Percentiles rank a stretch among this genome's conserved stretches.
Evolutionary conservation across 1,139 yeast genomes (phyloP).

Genomic region (Debaryomyces sp.): DNA sequence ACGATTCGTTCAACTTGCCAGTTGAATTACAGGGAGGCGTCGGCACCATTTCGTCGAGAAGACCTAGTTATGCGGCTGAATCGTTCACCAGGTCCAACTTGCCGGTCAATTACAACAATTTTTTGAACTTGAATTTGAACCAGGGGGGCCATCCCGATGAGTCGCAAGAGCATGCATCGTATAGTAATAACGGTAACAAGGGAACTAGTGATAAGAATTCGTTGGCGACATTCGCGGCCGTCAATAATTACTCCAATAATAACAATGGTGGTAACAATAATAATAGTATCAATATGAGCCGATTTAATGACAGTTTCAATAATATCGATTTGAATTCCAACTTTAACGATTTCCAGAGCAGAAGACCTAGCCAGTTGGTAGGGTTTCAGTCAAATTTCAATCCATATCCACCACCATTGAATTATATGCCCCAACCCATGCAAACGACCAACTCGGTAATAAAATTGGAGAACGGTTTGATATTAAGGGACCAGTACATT

Average conservation of each 20-base stretch:
- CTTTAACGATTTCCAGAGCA: constrained; percentile 44
- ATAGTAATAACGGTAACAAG: constrained; percentile 20
- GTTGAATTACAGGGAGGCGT: constrained; percentile 66
- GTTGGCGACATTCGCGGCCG: constrained; percentile 28
- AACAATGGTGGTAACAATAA: constrained; percentile 5
- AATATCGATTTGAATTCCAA: constrained; percentile 39
- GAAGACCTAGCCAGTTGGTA: constrained; percentile 50
- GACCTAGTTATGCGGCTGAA: constrained; percentile 70
- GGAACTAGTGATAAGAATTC: constrained; percentile 25
- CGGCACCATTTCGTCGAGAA: constrained; percentile 59
- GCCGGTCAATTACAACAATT: constrained; percentile 5
- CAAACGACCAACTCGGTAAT: constrained; percentile 14
- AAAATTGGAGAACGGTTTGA: constrained; percentile 58
- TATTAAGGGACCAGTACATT: constrained; percentile 53
- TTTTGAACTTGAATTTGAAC: constrained; percentile 6
- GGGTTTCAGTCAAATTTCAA: constrained; percentile 21
- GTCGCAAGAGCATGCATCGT: constrained; percentile 26
- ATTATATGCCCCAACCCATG: constrained; percentile 1
- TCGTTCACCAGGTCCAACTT: constrained; percentile 43
- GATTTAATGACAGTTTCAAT: constrained; percentile 37
- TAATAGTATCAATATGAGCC: constrained; percentile 24
- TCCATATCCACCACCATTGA: constrained; percentile 1
- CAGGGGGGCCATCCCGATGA: constrained; percentile 6
- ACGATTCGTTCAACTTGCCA: constrained; percentile 50
- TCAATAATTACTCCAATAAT: constrained; percentile 21